These are phyloP conservation scores for Candida qinlingensis DNA, from an alignment of 805 yeast genomes.

Conservation along the genomic window DNA sequence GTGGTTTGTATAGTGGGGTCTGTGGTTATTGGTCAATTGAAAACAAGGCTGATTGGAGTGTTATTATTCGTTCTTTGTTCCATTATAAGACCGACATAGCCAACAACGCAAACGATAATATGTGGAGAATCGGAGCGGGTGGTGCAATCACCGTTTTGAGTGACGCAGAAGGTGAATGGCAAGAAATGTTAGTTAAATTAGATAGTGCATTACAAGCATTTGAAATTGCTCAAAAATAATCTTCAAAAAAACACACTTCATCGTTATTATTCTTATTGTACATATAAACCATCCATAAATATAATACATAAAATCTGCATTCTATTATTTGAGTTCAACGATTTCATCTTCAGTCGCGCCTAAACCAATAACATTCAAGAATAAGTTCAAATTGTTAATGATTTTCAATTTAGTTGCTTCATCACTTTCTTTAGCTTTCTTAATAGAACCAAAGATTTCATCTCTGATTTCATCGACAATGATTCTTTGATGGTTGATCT, in stretches of 20 bases:
- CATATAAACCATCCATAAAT: too few relatives aligned
- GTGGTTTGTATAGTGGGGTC: constrained; percentile 93
- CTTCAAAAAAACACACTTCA: neutral
- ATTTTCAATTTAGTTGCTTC: constrained; percentile 46
- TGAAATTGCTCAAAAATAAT: constrained; percentile 9
- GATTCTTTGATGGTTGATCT: constrained; percentile 83
- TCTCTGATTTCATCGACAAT: constrained; percentile 93
- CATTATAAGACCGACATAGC: constrained; percentile 48
- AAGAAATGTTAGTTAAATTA: constrained; percentile 80
- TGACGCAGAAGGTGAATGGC: constrained; percentile 80
- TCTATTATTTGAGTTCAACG: constrained; percentile 52
- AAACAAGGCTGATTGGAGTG: constrained; percentile 93
- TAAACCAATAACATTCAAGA: constrained; percentile 93
- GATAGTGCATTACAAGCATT: constrained; percentile 78
- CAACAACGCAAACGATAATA: constrained; percentile 22
- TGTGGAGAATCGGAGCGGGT: constrained; percentile 95
- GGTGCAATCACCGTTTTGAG: constrained; percentile 95
- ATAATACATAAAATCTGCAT: neutral
- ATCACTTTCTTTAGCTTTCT: constrained; percentile 53
- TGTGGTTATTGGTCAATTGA: constrained; percentile 92
- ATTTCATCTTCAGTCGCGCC: constrained; percentile 89
- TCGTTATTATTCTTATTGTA: neutral
- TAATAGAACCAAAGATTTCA: constrained; percentile 85
- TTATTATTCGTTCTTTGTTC: constrained; percentile 79
- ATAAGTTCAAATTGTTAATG: constrained; percentile 79